These are phyloP conservation scores for Pythium aquatile DNA, from an alignment of 352 stramenopile genomes.

Conservation along the genomic window DNA sequence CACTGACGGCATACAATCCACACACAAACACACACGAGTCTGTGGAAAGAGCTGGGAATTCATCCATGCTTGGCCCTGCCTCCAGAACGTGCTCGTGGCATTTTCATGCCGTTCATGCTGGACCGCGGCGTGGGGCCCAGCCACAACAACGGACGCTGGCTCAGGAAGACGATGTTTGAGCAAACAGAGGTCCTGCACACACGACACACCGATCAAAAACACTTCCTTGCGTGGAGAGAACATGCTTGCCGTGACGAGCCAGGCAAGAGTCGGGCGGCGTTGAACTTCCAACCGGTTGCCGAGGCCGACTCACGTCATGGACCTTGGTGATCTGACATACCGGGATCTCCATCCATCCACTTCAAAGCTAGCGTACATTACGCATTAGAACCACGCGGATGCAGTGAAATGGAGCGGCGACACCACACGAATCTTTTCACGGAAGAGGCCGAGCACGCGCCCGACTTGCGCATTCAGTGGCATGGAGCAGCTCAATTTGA, in stretches of 20 bases:
- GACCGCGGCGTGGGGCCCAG: too few relatives aligned
- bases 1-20: neutral
- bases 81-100: neutral
- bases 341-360: neutral
- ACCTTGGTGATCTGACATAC: neutral
- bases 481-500: neutral
- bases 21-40: neutral
- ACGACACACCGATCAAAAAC: neutral
- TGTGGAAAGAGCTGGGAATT: neutral
- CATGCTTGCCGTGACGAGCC: neutral
- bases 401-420: neutral
- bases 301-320: neutral
- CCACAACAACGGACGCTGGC: neutral
- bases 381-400: neutral
- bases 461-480: neutral
- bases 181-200: neutral
- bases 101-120: too few relatives aligned
- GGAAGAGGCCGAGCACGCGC: neutral
- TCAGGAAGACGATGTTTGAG: neutral
- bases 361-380: slow-evolving; percentile 2
- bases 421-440: slow-evolving; percentile 1
- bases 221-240: neutral
- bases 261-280: neutral
- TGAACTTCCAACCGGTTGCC: neutral
- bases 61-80: neutral